Conservation (phyloP, 1,284 basidiomycete species). For the Microbotryomycetes sp. region DNA sequence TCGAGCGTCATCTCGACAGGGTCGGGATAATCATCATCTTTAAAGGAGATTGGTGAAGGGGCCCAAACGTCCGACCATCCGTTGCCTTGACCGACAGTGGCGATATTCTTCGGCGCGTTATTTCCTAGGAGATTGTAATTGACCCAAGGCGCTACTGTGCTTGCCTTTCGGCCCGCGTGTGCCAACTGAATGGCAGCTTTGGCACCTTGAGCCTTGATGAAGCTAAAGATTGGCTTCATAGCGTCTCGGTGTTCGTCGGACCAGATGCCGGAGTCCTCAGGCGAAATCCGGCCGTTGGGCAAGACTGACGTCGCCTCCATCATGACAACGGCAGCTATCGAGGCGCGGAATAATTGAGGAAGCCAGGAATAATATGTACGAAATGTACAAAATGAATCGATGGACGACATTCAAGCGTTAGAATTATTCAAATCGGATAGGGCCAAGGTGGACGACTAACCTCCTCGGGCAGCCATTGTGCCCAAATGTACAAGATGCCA, state of each 20-base stretch:
- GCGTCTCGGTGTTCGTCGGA: slow-evolving; percentile 61
- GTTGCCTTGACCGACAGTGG: slow-evolving; percentile 45
- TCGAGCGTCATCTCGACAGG: slow-evolving; percentile 54
- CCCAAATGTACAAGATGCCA: slow-evolving; percentile 70
- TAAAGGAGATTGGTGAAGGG: slow-evolving; percentile 55
- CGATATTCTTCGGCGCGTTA: slow-evolving; percentile 27
- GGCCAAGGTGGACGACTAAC: not conserved
- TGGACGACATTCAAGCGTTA: not conserved
- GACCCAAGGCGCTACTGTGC: slow-evolving; percentile 57
- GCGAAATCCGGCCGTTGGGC: slow-evolving; percentile 68
- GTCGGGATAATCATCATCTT: slow-evolving; percentile 44
- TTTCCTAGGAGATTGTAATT: slow-evolving; percentile 9
- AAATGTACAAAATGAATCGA: not conserved
- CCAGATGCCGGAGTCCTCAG: slow-evolving; percentile 65
- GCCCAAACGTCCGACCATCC: slow-evolving; percentile 66
- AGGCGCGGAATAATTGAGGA: not conserved
- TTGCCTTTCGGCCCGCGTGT: slow-evolving; percentile 69
- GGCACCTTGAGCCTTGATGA: slow-evolving; percentile 62
- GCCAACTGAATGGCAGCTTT: slow-evolving; percentile 62
- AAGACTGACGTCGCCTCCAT: slow-evolving; percentile 52
- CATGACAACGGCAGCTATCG: slow-evolving; percentile 17
- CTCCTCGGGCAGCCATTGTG: slow-evolving; percentile 40
- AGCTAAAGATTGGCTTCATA: slow-evolving; percentile 62
- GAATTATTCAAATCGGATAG: not conserved
- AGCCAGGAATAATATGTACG: not conserved